Evolutionary conservation across 352 stramenopile genomes (phyloP), one percentile per base, ranked within the genome.

Genomic region (Pythium oligandrum): DNA sequence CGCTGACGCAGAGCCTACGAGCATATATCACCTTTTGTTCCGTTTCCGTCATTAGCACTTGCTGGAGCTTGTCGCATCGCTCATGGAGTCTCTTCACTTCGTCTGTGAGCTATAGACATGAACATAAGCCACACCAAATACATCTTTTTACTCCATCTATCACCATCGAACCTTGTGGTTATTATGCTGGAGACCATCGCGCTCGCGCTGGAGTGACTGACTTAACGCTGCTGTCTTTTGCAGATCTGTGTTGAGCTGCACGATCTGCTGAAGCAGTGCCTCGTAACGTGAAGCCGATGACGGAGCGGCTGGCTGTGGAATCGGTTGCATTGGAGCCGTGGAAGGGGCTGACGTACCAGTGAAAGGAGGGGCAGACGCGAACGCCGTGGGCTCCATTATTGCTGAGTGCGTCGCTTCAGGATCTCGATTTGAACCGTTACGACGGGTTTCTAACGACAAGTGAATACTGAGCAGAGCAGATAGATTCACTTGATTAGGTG

Each of bases 141-240:
- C 35, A 40, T 6, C 2, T 40, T 32, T 9, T 37, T 33, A 6
- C 30, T 49, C 17, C 11, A 33, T 6, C 32, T 39, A 33, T 32
- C 34, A 2, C 1, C 4, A 42, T 42, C 45, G 32, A 38, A 86
- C 77, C 73, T 82, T 88, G 49, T 51, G 52, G 58, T 79, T 91
- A 53, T 80, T 71, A 52, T 75, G 58, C 53, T 84, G 71, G 6
- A 86, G 59, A 1, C 71, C 71, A 51, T 94, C 83, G 6, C 82
- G 79, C 74, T 92, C 81, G 43, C 70, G 73, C 50, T 92, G 80
- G 48, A 94, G 66, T 40, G 75, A 65, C 70, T 94, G 81, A 48
- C 82, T 92, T 44, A 92, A 64, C 60, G 81, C 77, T 46, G 71
- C 81, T 9, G 83, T 91, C 61, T 94, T 92, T 51, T 92, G 82